Percentiles rank a stretch among this genome's conserved stretches.
phyloP scores from a whole-genome alignment of 164 flowering plant species.

The Litsea cubeba region DNA sequence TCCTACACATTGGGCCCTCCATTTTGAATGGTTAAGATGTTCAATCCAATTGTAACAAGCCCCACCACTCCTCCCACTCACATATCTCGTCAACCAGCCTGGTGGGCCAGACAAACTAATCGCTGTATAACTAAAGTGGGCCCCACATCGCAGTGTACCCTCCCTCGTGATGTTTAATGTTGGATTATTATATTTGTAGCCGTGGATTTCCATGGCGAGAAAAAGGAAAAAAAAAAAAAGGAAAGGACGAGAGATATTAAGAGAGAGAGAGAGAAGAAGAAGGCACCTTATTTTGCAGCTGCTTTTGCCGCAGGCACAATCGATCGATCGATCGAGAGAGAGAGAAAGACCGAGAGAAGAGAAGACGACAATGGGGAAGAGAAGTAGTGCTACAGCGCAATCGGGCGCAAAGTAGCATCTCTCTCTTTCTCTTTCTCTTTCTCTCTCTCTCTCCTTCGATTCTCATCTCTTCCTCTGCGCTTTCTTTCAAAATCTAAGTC shows the following conservation, averaged over 20 bases:
- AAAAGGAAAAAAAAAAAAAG: no score
- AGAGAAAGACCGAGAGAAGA: background rate
- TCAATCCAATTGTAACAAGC: no score
- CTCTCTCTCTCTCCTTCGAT: constrained; percentile 1
- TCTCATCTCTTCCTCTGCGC: constrained; percentile 2
- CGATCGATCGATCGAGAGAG: constrained; percentile 4
- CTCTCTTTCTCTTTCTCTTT: background rate
- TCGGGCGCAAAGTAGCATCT: constrained; percentile 17
- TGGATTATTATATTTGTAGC: background rate
- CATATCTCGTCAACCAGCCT: no score
- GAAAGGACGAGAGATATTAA: constrained; percentile 6
- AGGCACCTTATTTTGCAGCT: constrained; percentile 10
- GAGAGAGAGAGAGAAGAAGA: constrained; percentile 15
- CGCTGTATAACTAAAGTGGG: no score
- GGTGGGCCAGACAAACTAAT: no score
- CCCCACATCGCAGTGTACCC: no score
- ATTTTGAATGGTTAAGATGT: no score
- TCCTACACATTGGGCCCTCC: no score
- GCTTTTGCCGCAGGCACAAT: constrained; percentile 11
- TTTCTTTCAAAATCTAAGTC: no score
- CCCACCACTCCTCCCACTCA: no score
- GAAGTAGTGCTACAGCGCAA: constrained; percentile 7
- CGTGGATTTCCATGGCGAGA: constrained; percentile 25
- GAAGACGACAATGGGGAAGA: background rate
- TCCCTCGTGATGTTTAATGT: background rate